Conservation (phyloP, 176 grass and related monocot species). For the Oryza brachyantha region DNA sequence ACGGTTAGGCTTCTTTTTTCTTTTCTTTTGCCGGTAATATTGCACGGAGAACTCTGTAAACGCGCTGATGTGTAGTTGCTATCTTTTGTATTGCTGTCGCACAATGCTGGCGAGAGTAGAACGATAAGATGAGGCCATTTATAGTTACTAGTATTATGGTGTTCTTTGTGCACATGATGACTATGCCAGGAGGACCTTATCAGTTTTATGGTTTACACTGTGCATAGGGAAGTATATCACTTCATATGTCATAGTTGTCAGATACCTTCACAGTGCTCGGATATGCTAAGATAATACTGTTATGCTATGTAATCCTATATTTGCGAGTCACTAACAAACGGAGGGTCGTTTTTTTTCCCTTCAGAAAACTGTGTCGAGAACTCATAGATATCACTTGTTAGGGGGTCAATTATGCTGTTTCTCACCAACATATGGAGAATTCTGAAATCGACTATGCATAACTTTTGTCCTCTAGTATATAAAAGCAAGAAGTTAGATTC, state of each 20-base stretch:
- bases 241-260: neutral
- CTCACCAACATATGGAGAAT: neutral
- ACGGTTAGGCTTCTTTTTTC: neutral
- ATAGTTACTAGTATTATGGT: neutral
- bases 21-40: neutral
- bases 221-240: neutral
- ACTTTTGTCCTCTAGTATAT: neutral
- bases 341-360: neutral
- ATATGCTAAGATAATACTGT: neutral
- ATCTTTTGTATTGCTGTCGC: neutral
- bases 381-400: neutral
- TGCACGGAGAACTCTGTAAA: constrained; percentile 18
- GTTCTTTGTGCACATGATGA: constrained; percentile 5
- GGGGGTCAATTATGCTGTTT: neutral
- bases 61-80: neutral
- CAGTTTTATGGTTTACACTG: constrained; percentile 6
- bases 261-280: neutral
- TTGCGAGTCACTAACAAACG: neutral
- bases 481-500: neutral
- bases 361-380: neutral
- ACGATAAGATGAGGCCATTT: constrained; percentile 16
- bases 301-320: neutral
- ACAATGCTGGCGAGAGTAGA: neutral
- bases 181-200: neutral
- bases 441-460: neutral